A percentile compares a stretch with the other conserved stretches of the same genome.
These are phyloP conservation scores for Radiomyces spectabilis DNA, from an alignment of 192 early-diverging fungal species.

Conservation along the genomic window DNA sequence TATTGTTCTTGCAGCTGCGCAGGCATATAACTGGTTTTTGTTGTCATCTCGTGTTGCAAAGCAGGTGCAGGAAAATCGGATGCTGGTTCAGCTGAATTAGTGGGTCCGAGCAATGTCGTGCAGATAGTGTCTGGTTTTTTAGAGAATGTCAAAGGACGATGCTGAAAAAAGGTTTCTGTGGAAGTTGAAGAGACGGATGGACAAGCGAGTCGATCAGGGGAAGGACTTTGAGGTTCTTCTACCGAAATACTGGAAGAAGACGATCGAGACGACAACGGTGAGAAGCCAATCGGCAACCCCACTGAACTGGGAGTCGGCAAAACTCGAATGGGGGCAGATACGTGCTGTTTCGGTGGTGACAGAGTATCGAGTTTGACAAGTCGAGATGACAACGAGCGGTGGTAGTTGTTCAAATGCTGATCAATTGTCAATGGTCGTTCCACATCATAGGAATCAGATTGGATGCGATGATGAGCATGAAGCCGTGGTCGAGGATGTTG, in stretches of 20 bases:
- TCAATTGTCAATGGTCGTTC: constrained; percentile 22
- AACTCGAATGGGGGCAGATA: not conserved
- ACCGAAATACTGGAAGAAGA: not conserved
- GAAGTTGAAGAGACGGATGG: not conserved
- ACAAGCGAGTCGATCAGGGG: not conserved
- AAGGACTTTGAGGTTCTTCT: not conserved
- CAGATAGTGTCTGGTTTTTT: not conserved
- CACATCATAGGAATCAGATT: constrained; percentile 13
- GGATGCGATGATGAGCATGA: constrained; percentile 24
- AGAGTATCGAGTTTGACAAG: not conserved
- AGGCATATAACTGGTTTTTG: too few species aligned
- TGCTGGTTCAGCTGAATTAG: not conserved
- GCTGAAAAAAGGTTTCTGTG: not conserved
- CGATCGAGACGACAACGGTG: not conserved
- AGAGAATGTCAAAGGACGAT: not conserved
- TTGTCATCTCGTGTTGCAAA: too few species aligned
- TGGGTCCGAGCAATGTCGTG: not conserved
- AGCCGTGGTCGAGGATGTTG: constrained; percentile 13
- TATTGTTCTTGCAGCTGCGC: not conserved
- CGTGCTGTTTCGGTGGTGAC: too few species aligned
- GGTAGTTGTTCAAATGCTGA: constrained; percentile 23
- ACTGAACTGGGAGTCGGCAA: not conserved
- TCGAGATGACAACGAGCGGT: constrained; percentile 3
- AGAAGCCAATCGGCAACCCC: not conserved
- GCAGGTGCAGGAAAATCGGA: not conserved